A percentile compares a stretch with the other conserved stretches of the same genome.
Conservation (phyloP, 768 basidiomycete species). For the Suillus hirtellus region DNA sequence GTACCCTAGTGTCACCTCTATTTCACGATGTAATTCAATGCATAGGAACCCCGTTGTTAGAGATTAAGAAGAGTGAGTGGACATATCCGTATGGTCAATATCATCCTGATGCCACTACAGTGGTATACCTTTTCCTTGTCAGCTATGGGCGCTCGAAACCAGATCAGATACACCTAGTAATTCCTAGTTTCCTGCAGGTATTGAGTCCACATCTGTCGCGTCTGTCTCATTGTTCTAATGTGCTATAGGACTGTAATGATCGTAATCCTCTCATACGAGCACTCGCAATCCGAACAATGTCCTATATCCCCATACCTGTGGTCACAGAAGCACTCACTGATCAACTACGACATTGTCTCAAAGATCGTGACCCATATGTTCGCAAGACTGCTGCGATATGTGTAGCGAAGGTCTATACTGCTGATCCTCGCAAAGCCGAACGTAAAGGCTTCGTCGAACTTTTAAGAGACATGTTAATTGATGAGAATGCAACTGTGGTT, state of each 20-base stretch:
- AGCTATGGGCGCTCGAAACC: conserved; percentile 95
- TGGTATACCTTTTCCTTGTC: conserved; percentile 97
- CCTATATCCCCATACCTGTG: conserved; percentile 91
- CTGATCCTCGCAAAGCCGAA: conserved; percentile 85
- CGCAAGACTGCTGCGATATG: conserved; percentile 98
- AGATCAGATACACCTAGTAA: conserved; percentile 90
- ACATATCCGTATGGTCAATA: not conserved
- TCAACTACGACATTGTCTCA: conserved; percentile 87
- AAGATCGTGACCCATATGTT: conserved; percentile 96
- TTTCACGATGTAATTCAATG: conserved; percentile 97
- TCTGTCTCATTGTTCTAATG: conserved; percentile 14
- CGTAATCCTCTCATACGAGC: conserved; percentile 96
- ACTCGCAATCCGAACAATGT: conserved; percentile 98
- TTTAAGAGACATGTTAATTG: conserved; percentile 89
- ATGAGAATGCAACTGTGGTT: conserved; percentile 94
- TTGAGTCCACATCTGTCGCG: conserved; percentile 1
- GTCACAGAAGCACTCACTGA: conserved; percentile 86
- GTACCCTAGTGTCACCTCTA: conserved; percentile 77
- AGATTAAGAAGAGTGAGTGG: conserved; percentile 97
- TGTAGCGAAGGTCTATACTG: conserved; percentile 92
- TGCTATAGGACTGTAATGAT: conserved; percentile 85
- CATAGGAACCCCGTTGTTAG: conserved; percentile 89
- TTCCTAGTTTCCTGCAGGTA: conserved; percentile 88
- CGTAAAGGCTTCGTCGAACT: conserved; percentile 88
- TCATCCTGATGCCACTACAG: conserved; percentile 39